Evolutionary conservation across 805 yeast species (phyloP).

Genomic region (Barnettozyma botsteinii): DNA sequence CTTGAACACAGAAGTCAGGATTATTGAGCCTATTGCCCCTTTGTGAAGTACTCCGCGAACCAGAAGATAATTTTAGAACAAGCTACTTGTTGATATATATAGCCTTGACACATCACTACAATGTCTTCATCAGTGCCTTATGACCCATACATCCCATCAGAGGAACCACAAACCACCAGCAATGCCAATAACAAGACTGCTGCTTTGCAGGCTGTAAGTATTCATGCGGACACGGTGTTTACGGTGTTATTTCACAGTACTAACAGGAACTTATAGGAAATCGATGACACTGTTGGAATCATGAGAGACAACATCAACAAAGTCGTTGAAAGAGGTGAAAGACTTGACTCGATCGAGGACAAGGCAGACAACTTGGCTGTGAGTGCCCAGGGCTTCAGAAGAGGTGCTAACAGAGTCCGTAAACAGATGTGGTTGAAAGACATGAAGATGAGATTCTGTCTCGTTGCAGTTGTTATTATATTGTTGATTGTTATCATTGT

Average conservation of each 20-base stretch:
- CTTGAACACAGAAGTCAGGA: too few relatives aligned
- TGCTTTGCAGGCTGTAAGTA: slow-evolving; percentile 73
- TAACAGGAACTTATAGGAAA: slow-evolving; percentile 48
- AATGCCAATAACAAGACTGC: slow-evolving; percentile 48
- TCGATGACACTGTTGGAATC: slow-evolving; percentile 93
- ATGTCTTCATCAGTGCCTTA: slow-evolving; percentile 82
- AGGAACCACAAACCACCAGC: slow-evolving; percentile 23
- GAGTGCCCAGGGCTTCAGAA: slow-evolving; percentile 89
- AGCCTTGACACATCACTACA: slow-evolving; percentile 3
- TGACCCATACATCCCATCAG: slow-evolving; percentile 78
- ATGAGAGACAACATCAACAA: slow-evolving; percentile 97
- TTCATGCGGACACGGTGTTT: slow-evolving; percentile 21
- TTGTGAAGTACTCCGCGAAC: too few relatives aligned
- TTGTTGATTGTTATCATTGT: slow-evolving; percentile 82
- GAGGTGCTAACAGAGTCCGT: slow-evolving; percentile 96
- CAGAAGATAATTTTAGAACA: too few relatives aligned
- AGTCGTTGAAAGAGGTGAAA: slow-evolving; percentile 90
- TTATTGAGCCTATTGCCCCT: too few relatives aligned
- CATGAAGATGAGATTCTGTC: slow-evolving; percentile 90
- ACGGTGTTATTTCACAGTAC: slow-evolving; percentile 13
- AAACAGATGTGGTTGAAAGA: slow-evolving; percentile 99
- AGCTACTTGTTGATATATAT: too few relatives aligned
- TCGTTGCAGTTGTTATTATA: slow-evolving; percentile 73
- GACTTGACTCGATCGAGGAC: slow-evolving; percentile 85
- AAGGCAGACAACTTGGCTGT: slow-evolving; percentile 90